These are phyloP conservation scores for Phytophthora pseudosyringae DNA, from an alignment of 352 stramenopile species.

Conservation along the genomic window DNA sequence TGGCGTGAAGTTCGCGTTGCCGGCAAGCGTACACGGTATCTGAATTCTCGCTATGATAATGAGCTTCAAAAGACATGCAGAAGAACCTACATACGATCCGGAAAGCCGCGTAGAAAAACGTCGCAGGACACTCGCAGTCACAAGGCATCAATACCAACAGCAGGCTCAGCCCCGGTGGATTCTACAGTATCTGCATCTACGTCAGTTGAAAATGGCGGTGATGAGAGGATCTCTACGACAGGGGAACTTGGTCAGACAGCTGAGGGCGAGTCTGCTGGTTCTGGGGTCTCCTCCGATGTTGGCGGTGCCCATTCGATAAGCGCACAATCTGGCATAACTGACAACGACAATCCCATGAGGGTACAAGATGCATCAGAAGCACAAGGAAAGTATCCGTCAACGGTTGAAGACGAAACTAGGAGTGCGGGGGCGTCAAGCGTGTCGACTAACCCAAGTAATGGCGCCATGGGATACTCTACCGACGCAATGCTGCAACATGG, in stretches of 20 bases:
- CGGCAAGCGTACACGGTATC: slow-evolving; percentile 62
- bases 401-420: slow-evolving; percentile 4
- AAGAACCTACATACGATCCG: slow-evolving; percentile 25
- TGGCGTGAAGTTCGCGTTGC: slow-evolving; percentile 51
- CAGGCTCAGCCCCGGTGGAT: background rate
- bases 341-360: background rate
- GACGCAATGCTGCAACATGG: background rate
- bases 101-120: slow-evolving; percentile 18
- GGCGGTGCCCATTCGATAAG: slow-evolving; percentile 5
- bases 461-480: background rate
- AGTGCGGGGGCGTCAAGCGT: slow-evolving; percentile 1
- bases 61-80: slow-evolving; percentile 32
- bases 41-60: slow-evolving; percentile 47
- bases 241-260: background rate
- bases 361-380: slow-evolving; percentile 9
- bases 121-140: background rate
- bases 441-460: slow-evolving; percentile 1
- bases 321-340: background rate
- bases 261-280: background rate
- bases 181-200: background rate
- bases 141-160: background rate
- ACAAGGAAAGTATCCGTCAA: background rate
- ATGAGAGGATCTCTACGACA: background rate
- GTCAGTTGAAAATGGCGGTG: background rate
- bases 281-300: background rate